Base-by-base conservation (phyloP, 768 basidiomycete genomes). In the Pisolithus orientalis region DNA sequence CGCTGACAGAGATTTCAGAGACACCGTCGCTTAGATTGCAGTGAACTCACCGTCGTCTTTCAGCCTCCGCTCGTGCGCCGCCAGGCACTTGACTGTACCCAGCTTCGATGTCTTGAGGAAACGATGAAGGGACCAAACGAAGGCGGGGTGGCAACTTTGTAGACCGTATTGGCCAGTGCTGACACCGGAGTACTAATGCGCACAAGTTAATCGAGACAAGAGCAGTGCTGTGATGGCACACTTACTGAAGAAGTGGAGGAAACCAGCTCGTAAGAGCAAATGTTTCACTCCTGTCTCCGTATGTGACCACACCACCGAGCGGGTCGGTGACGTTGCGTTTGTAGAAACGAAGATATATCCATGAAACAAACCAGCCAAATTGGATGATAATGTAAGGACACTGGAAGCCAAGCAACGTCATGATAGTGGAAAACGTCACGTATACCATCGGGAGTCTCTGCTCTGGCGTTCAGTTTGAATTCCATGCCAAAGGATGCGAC, bases 311-410 rank as follows among this genome's bases (percentile, higher is more conserved):
- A 4, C 87, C 85, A 44, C 77, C 80, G 32, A 82, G 65, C 0
- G 78, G 66, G 52, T 92, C 89, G 32, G 75, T 75, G 4, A 79
- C 72, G 62, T 87, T 88, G 67, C 87, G 85, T 73, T 98, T 98
- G 77, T 97, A 93, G 75, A 99, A 98, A 37, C 96, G 84, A 32
- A 99, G 80, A 71, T 96, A 99, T 50, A 90, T 77, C 89, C 93
- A 99, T 31, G 88, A 80, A 7, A 94, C 89, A 52, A 96, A 87
- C 93, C 95, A 99, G n/a, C 95, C 96, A 66, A 97, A 99, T 65
- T 99, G 96, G 57, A 98, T 94, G 63, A 94, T 72, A 47, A 94
- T 91, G 75, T 83, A 95, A 14, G 92, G 93, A 52, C 83, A 86
- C 65, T 93, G 93, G 71, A 85, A 85, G 21, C 92, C 93, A 43